A percentile compares a stretch with the other conserved stretches of the same genome.
Evolutionary conservation across 805 yeast genomes (phyloP).

Genomic region (Komagataella phaffii): DNA sequence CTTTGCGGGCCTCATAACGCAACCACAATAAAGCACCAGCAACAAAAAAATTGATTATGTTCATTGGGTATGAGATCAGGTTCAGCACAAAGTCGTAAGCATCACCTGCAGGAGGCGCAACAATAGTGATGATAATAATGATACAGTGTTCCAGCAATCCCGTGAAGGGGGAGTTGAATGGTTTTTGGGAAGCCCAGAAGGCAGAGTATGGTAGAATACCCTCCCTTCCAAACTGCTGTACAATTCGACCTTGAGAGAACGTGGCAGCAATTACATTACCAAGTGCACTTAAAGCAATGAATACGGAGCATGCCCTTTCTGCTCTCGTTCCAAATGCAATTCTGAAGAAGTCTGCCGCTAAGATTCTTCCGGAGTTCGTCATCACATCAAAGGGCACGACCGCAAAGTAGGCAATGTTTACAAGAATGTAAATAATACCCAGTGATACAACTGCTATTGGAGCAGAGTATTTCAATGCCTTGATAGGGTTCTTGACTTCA

Average conservation of each 20-base stretch:
- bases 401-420: slow-evolving; percentile 69
- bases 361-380: slow-evolving; percentile 46
- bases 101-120: slow-evolving; percentile 81
- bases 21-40: slow-evolving; percentile 52
- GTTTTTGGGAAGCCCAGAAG: slow-evolving; percentile 58
- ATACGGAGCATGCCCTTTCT: slow-evolving; percentile 54
- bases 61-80: slow-evolving; percentile 70
- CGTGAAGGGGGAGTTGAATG: slow-evolving; percentile 60
- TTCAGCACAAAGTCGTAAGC: slow-evolving; percentile 75
- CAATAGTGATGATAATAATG: slow-evolving; percentile 56
- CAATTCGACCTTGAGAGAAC: slow-evolving; percentile 69
- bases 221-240: slow-evolving; percentile 74
- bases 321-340: slow-evolving; percentile 60
- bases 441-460: slow-evolving; percentile 55
- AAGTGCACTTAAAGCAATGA: slow-evolving; percentile 69
- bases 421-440: slow-evolving; percentile 58
- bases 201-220: slow-evolving; percentile 65
- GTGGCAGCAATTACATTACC: slow-evolving; percentile 80
- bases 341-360: slow-evolving; percentile 67
- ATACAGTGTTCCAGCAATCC: slow-evolving; percentile 70
- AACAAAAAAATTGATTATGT: slow-evolving; percentile 57
- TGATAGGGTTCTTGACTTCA: slow-evolving; percentile 51
- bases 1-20: slow-evolving; percentile 31
- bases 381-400: slow-evolving; percentile 62
- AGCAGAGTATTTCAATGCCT: slow-evolving; percentile 58